These are phyloP conservation scores for Notholithocarpus densiflorus DNA, from an alignment of 306 rosid species.

Conservation along the genomic window DNA sequence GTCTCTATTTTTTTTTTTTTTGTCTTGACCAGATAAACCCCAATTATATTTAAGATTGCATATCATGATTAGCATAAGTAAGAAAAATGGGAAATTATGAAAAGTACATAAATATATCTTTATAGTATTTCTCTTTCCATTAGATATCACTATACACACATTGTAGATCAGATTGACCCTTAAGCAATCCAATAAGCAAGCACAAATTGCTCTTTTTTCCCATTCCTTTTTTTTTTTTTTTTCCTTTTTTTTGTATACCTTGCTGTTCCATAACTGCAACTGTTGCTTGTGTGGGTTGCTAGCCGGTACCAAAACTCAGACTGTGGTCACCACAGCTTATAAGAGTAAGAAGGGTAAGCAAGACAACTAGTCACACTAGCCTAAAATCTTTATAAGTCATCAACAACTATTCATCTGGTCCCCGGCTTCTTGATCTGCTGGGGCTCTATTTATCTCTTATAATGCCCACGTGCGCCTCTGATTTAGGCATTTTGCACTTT, in stretches of 20 bases:
- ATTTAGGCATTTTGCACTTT: constrained; percentile 21
- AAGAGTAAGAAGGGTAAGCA: background rate
- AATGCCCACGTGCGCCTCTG: constrained; percentile 56
- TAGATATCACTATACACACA: background rate
- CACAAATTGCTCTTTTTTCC: too few species aligned
- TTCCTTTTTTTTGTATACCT: background rate
- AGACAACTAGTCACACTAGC: background rate
- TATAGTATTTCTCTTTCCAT: constrained; percentile 1
- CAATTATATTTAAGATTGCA: constrained; percentile 11
- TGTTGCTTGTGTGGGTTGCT: background rate
- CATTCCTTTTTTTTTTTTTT: background rate
- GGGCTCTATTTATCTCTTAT: constrained; percentile 21
- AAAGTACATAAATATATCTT: constrained; percentile 3
- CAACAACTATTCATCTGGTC: constrained; percentile 44
- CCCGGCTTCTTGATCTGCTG: constrained; percentile 30
- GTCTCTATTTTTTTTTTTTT: constrained; percentile 21
- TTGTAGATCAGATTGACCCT: background rate
- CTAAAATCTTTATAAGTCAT: background rate
- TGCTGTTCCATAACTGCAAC: background rate
- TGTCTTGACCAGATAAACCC: constrained; percentile 23
- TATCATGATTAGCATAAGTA: constrained; percentile 10
- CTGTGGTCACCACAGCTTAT: background rate
- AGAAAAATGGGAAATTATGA: constrained; percentile 5
- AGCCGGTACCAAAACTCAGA: background rate
- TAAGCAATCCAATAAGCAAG: background rate